These are phyloP conservation scores for Artemisia annua DNA, from an alignment of 129 eudicot species.

Conservation along the genomic window DNA sequence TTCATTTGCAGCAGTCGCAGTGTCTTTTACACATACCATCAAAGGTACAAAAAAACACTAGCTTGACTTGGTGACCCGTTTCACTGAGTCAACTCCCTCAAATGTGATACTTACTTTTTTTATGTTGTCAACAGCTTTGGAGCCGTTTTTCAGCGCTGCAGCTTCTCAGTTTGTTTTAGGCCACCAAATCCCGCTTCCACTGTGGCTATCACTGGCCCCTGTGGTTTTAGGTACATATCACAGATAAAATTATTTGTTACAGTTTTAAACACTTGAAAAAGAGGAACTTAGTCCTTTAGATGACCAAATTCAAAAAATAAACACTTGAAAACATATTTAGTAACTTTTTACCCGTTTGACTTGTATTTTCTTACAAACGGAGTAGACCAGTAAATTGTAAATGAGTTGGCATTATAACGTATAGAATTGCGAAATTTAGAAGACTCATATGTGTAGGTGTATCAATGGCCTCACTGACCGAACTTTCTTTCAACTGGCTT, in stretches of 20 bases:
- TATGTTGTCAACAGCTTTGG: constrained; percentile 48
- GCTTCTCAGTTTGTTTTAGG: constrained; percentile 71
- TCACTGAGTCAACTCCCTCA: constrained; percentile 10
- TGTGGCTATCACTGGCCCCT: constrained; percentile 69
- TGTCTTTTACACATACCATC: constrained; percentile 63
- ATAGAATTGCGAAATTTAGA: no score
- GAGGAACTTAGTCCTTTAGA: no score
- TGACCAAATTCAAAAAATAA: no score
- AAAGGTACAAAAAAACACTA: constrained; percentile 54
- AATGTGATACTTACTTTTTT: constrained; percentile 11
- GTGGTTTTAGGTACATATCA: constrained; percentile 63
- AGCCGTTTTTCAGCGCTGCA: constrained; percentile 68
- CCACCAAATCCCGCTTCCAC: constrained; percentile 54
- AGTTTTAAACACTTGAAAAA: not conserved
- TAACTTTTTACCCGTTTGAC: not conserved
- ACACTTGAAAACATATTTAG: not conserved
- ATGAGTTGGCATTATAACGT: no score
- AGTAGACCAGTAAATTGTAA: no score
- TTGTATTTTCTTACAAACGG: not conserved
- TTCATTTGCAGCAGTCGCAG: constrained; percentile 76
- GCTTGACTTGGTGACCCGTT: no score
- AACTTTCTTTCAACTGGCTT: constrained; percentile 66
- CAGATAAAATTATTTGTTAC: no score
- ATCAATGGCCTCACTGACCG: constrained; percentile 65
- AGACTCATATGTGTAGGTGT: constrained; percentile 58